Conservation (phyloP, 805 yeast genomes). For the Teunomyces pallodes region DNA sequence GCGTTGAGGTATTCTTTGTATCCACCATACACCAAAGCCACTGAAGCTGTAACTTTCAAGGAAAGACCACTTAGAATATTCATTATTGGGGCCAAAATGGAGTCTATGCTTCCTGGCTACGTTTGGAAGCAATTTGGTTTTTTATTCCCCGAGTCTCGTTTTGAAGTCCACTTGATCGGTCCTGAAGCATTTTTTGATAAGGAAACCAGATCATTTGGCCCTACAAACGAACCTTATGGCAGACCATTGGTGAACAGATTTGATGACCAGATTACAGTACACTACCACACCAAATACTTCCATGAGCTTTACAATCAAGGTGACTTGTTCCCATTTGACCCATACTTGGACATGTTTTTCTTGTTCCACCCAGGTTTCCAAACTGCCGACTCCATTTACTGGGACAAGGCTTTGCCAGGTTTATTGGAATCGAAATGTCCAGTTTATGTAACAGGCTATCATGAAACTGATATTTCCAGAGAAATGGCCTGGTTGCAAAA, state of each 20-base stretch:
- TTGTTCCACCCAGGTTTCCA: slow-evolving; percentile 94
- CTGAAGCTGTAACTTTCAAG: slow-evolving; percentile 55
- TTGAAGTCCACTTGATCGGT: slow-evolving; percentile 90
- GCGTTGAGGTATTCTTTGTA: slow-evolving; percentile 89
- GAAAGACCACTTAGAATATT: slow-evolving; percentile 90
- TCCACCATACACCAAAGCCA: slow-evolving; percentile 49
- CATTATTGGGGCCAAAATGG: slow-evolving; percentile 88
- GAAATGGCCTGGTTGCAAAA: slow-evolving; percentile 74
- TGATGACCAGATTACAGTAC: slow-evolving; percentile 70
- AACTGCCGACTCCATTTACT: slow-evolving; percentile 74
- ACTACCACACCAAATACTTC: slow-evolving; percentile 88
- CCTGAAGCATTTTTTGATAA: slow-evolving; percentile 84
- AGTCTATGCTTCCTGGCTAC: slow-evolving; percentile 88
- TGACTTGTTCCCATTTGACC: slow-evolving; percentile 97
- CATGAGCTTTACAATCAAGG: slow-evolving; percentile 87
- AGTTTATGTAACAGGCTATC: slow-evolving; percentile 85
- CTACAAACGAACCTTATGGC: slow-evolving; percentile 46
- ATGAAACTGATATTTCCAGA: slow-evolving; percentile 63
- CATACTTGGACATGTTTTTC: slow-evolving; percentile 89
- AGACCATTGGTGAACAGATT: slow-evolving; percentile 71
- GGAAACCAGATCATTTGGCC: slow-evolving; percentile 59
- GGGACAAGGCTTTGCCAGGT: slow-evolving; percentile 85
- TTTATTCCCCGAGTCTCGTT: slow-evolving; percentile 75
- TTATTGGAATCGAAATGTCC: slow-evolving; percentile 92
- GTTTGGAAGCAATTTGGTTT: slow-evolving; percentile 93